These are phyloP conservation scores for Russula dissimulans DNA, from an alignment of 768 basidiomycete species.

Conservation along the genomic window DNA sequence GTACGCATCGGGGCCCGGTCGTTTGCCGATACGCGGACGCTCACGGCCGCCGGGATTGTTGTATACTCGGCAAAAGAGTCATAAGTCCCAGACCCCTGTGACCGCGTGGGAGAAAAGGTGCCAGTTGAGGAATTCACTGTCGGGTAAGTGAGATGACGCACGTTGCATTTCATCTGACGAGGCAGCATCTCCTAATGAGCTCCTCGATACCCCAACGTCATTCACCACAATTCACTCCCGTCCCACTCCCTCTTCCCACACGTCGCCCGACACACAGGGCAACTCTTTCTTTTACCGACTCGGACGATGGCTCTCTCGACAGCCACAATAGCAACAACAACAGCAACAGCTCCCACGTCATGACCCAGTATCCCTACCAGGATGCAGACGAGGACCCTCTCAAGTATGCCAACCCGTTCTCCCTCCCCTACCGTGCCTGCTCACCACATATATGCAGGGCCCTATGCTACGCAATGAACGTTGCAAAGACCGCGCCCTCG, in stretches of 20 bases:
- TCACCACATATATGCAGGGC: background rate
- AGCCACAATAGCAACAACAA: background rate
- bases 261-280: slow-evolving; percentile 6
- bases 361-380: slow-evolving; percentile 16
- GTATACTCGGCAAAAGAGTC: no score
- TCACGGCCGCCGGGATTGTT: no score
- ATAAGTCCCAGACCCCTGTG: no score
- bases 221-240: slow-evolving; percentile 10
- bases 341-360: background rate
- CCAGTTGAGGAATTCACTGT: no score
- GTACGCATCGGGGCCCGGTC: no score
- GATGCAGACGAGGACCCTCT: slow-evolving; percentile 16
- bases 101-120: no score
- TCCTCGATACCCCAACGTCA: slow-evolving; percentile 9
- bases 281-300: slow-evolving; percentile 7
- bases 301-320: background rate
- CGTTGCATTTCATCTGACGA: background rate
- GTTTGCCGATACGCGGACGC: no score
- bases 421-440: background rate
- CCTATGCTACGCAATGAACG: slow-evolving; percentile 11
- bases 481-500: slow-evolving; percentile 3
- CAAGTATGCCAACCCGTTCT: background rate
- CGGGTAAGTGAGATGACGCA: no score
- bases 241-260: slow-evolving; percentile 12
- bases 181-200: background rate